These are phyloP conservation scores for Cephaloascus fragrans DNA, from an alignment of 805 yeast genomes.

Conservation along the genomic window DNA sequence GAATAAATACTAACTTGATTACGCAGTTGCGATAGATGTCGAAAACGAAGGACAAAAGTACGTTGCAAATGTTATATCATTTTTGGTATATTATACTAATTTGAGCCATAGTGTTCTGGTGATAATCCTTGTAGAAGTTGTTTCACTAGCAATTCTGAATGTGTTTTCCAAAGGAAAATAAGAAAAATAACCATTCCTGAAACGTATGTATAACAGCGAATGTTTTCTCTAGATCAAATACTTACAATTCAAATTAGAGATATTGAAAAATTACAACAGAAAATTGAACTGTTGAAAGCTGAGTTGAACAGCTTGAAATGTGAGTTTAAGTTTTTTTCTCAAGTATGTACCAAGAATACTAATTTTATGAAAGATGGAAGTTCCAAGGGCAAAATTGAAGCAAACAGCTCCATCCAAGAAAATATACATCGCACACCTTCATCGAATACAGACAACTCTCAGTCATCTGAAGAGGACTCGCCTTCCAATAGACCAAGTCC, in stretches of 20 bases:
- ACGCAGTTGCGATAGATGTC: neutral
- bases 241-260: constrained; percentile 5
- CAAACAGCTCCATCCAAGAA: too few relatives aligned
- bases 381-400: neutral
- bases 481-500: too few relatives aligned
- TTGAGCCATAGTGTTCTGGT: constrained; percentile 15
- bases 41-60: neutral
- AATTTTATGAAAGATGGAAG: neutral
- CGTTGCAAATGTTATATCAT: neutral
- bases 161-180: constrained; percentile 13
- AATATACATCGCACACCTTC: neutral
- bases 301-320: constrained; percentile 3
- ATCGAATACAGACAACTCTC: neutral
- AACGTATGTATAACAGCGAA: constrained; percentile 1
- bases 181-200: constrained; percentile 11
- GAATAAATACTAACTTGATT: too few relatives aligned
- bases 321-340: too few relatives aligned
- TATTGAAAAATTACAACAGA: constrained; percentile 10
- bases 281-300: constrained; percentile 6
- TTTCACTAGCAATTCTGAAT: constrained; percentile 5
- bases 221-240: neutral
- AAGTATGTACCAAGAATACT: too few relatives aligned
- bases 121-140: constrained; percentile 14
- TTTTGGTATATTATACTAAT: neutral
- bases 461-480: neutral